Evolutionary conservation across 305 asterid genomes (phyloP).

Genomic region (Fraxinus latifolia): DNA sequence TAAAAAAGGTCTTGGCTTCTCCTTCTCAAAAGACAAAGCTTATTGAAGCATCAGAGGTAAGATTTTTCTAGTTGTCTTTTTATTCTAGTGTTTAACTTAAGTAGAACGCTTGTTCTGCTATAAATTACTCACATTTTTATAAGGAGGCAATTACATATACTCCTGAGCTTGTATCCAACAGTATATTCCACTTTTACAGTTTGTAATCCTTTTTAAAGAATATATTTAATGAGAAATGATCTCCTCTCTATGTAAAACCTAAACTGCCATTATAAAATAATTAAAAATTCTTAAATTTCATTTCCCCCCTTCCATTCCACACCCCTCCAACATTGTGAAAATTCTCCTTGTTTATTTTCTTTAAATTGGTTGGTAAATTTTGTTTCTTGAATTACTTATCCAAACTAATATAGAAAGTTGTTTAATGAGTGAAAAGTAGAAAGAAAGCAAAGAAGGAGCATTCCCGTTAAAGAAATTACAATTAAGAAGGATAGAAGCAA

Average conservation of each 20-base stretch:
- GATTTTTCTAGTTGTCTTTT: background rate
- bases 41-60: constrained; percentile 73
- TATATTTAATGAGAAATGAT: background rate
- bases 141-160: background rate
- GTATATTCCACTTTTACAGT: background rate
- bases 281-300: background rate
- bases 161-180: background rate
- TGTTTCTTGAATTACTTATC: background rate
- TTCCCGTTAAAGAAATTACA: background rate
- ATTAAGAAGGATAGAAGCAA: background rate
- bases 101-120: background rate
- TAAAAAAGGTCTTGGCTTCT: constrained; percentile 72
- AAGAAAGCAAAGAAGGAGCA: background rate
- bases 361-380: background rate
- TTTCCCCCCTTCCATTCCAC: background rate
- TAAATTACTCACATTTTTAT: background rate
- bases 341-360: background rate
- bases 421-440: background rate
- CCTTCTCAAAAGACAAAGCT: constrained; percentile 84
- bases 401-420: background rate
- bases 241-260: background rate
- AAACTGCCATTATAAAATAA: background rate
- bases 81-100: background rate
- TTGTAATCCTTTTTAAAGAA: background rate
- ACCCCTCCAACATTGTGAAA: background rate